phyloP scores from a whole-genome alignment of 306 rosid genomes.

The Trifolium pratense region DNA sequence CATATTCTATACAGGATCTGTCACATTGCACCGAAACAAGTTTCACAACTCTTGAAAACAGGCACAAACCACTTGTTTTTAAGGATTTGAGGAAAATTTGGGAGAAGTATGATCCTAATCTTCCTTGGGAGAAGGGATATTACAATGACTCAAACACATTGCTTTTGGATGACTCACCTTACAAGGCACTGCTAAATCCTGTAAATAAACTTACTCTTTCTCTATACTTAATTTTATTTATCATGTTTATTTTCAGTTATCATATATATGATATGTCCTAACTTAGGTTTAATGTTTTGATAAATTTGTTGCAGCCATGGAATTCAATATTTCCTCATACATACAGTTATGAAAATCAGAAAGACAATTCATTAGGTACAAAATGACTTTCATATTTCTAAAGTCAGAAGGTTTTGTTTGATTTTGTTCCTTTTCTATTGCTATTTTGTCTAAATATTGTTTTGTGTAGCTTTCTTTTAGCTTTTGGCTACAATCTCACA shows the following conservation, averaged over 20 bases:
- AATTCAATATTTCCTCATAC: constrained; percentile 70
- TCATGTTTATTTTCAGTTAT: background rate
- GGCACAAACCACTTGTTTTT: constrained; percentile 64
- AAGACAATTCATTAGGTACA: constrained; percentile 65
- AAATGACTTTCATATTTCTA: background rate
- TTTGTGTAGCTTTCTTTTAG: no score
- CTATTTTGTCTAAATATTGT: no score
- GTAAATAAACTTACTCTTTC: constrained; percentile 39
- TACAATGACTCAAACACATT: constrained; percentile 70
- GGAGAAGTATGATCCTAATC: constrained; percentile 74
- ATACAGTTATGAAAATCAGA: constrained; percentile 49
- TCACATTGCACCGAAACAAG: constrained; percentile 67
- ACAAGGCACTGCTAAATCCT: constrained; percentile 84
- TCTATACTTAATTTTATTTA: background rate
- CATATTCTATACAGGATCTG: constrained; percentile 52
- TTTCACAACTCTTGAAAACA: constrained; percentile 67
- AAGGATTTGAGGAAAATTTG: constrained; percentile 83
- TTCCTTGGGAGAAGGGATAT: constrained; percentile 79
- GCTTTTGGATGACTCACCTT: constrained; percentile 89
- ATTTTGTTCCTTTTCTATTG: background rate
- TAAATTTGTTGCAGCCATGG: constrained; percentile 53
- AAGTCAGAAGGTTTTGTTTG: background rate
- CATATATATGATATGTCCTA: background rate
- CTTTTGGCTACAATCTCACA: no score
- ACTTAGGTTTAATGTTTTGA: constrained; percentile 30